A percentile compares a stretch with the other conserved stretches of the same genome.
phyloP scores from a whole-genome alignment of 805 yeast genomes.

The Pachysolen tannophilus region DNA sequence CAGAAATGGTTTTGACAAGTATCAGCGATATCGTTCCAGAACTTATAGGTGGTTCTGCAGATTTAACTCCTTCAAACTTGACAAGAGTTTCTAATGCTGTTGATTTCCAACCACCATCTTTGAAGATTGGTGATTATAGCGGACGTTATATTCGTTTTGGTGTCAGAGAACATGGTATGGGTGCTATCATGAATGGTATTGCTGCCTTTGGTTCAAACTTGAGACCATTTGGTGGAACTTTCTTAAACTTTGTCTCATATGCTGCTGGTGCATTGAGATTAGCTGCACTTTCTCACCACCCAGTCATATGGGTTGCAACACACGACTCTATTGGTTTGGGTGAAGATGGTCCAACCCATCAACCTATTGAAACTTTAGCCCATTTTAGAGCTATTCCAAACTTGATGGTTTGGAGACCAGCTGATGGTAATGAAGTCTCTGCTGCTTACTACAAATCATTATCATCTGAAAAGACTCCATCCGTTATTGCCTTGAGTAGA shows the following conservation, averaged over 20 bases:
- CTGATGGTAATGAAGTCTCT: slow-evolving; percentile 84
- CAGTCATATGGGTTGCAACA: slow-evolving; percentile 81
- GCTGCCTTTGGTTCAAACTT: slow-evolving; percentile 82
- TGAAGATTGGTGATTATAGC: slow-evolving; percentile 74
- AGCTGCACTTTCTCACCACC: slow-evolving; percentile 76
- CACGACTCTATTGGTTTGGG: slow-evolving; percentile 89
- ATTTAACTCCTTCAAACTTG: slow-evolving; percentile 93
- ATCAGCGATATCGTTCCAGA: slow-evolving; percentile 70
- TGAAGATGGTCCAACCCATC: slow-evolving; percentile 93
- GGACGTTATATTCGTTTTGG: slow-evolving; percentile 97
- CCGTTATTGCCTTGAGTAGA: slow-evolving; percentile 72
- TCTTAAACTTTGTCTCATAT: slow-evolving; percentile 83
- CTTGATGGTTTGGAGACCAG: slow-evolving; percentile 84
- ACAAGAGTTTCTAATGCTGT: slow-evolving; percentile 78
- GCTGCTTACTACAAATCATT: slow-evolving; percentile 72
- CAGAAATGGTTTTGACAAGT: slow-evolving; percentile 67
- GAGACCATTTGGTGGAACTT: slow-evolving; percentile 94
- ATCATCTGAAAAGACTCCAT: slow-evolving; percentile 56
- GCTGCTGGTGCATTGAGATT: slow-evolving; percentile 86
- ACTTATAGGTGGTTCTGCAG: slow-evolving; percentile 96
- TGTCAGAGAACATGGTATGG: slow-evolving; percentile 99
- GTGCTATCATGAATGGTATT: slow-evolving; percentile 96
- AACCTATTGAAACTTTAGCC: slow-evolving; percentile 84
- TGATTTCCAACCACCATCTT: slow-evolving; percentile 86
- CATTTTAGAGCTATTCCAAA: slow-evolving; percentile 83